Evolutionary conservation across 1,284 basidiomycete genomes (phyloP), one percentile per base, ranked within the genome.

Genomic region (Marasmius tenuissimus): DNA sequence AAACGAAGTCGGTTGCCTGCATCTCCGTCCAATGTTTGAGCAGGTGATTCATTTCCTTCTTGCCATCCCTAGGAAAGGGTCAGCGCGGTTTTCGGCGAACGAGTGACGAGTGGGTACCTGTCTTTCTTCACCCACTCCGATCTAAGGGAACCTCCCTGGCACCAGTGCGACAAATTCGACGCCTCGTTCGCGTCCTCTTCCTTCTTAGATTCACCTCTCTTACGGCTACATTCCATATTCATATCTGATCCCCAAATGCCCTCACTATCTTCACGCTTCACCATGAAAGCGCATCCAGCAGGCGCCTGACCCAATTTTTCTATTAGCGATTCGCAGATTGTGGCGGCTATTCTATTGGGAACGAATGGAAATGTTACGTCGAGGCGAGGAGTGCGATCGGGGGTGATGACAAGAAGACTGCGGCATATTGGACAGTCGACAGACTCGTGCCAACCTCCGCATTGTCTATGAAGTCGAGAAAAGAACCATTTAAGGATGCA

Each of bases 401-500:
- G 80, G 1, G 83, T 83, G 56, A 77, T 74, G 61, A 81, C 78
- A 57, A 88, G 73, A 47, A 77, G 64, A 58, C 78, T 78, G 66
- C 86, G 85, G 70, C 87, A 89, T 60, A 89, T 79, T 20, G 87
- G 88, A 71, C 86, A 89, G 65, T 85, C 82, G 45, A 88, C 84
- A 7, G 78, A 71, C 66, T 87, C 82, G 64, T 89, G 87, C 87
- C 87, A 90, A 39, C 76, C 73, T 39, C 86, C 86, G 66, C 88
- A 89, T 0, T 75, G 76, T 57, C 74, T 74, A 71, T 87, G 86
- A 40, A 88, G 73, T 53, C 82, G 81, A 62, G 86, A 84, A 74
- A 89, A 89, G 72, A 84, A 84, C 84, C 85, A 87, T 68, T 84
- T 84, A 22, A 89, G 70, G 62, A 87, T 83, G 70, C 86, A 89